Conservation (phyloP, 31 red algal species). For the Porphyra umbilicalis region DNA sequence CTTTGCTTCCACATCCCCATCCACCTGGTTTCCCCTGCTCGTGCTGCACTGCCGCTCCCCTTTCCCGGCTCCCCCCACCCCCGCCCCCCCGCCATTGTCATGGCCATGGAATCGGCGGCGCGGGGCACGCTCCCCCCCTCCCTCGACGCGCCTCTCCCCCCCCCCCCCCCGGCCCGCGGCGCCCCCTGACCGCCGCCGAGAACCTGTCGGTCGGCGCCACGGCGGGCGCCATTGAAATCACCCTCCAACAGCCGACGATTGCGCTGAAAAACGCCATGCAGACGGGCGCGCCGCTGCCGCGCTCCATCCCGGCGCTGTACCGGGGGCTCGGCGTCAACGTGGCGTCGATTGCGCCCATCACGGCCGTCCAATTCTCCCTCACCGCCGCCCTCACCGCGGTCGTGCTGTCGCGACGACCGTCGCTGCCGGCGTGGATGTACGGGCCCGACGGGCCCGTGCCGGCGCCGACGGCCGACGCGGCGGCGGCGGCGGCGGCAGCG, state of each 20-base stretch:
- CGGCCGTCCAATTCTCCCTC: constrained; percentile 26
- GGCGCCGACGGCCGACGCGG: not conserved
- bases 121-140: not conserved
- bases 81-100: no score
- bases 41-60: not conserved
- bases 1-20: not conserved
- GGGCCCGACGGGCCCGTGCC: not conserved
- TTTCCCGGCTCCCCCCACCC: not conserved
- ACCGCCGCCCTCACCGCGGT: constrained; percentile 4
- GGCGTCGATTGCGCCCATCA: constrained; percentile 29
- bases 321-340: constrained; percentile 27
- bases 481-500: no score
- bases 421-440: not conserved
- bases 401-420: not conserved
- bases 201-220: constrained; percentile 10
- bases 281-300: constrained; percentile 9
- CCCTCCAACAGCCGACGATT: constrained; percentile 33
- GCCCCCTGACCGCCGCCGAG: not conserved
- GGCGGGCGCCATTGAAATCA: constrained; percentile 30
- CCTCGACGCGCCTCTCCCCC: not conserved
- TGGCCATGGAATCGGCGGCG: not conserved
- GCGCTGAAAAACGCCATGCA: constrained; percentile 28
- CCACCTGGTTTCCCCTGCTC: not conserved
- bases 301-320: constrained; percentile 9
- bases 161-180: not conserved